Evolutionary conservation across 2,329 filamentous ascomycete species (phyloP), one percentile per base, ranked within the genome.

Genomic region (Cordyceps farinosa): DNA sequence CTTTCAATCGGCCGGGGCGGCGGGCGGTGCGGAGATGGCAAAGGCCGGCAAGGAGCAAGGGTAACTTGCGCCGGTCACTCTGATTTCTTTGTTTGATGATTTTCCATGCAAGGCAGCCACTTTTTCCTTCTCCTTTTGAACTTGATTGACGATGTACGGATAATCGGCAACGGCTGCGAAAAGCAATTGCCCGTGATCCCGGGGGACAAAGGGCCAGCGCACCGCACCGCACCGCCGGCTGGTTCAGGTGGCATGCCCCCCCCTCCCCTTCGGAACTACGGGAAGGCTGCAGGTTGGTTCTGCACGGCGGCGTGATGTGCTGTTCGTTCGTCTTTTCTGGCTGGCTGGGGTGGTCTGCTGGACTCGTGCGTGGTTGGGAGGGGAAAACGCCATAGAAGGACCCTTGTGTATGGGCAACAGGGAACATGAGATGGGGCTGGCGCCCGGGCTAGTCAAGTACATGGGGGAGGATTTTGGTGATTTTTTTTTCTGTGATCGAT

Each of bases 81-180:
- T 48, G 17, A 9, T 32, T 45, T 11, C 15, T 55, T 40, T 42
- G 53, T 42, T 42, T 22, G 50, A 17, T 17, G 17, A 11, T 29
- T 55, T 44, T 22, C 22, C 52, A 42, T 55, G 52, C 52, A 55
- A 55, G 52, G 38, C 52, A 44, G 52, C 52, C 52, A 55, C 36
- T 30, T 47, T 27, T 47, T 38, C 34, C 11, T 38, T 9, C 34
- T 38, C 15, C 38, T 3, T 40, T 40, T 38, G 6, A 9, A 7
- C 9, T 15, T 40, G 38, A 40, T 40, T 40, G 34, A 10, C 34
- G 34, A 9, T 55, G 13, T 17, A 22, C 59, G 59, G 59, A 42
- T 61, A 61, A 54, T 51, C 59, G 59, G 59, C 59, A 61, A 27
- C 59, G 59, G 59, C 59, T 61, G 59, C 36, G 11, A 47, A 53